A percentile compares a stretch with the other conserved stretches of the same genome.
Evolutionary conservation across 768 basidiomycete species (phyloP).

Genomic region (Gymnopilus dilepis): DNA sequence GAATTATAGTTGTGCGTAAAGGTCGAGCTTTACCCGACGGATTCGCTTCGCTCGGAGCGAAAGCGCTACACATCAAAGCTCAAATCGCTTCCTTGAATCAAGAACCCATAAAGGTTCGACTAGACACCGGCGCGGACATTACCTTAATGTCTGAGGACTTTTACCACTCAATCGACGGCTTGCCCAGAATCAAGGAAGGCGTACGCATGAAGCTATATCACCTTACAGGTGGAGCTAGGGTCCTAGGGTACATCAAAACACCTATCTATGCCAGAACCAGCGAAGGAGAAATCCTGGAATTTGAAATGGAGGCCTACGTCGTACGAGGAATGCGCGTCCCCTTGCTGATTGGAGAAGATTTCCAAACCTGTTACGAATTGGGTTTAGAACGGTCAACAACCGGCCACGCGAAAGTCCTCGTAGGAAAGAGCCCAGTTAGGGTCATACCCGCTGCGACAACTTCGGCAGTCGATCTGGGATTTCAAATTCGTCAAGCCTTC

Average conservation of each 20-base stretch:
- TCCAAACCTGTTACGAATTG: constrained; percentile 18
- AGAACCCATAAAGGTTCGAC: constrained; percentile 3
- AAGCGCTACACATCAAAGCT: constrained; percentile 11
- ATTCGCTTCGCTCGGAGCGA: constrained; percentile 11
- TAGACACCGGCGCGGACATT: constrained; percentile 5
- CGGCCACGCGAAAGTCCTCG: constrained; percentile 17
- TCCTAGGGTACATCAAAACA: constrained; percentile 20
- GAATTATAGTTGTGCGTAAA: not conserved
- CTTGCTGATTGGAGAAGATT: constrained; percentile 19
- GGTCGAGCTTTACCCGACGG: constrained; percentile 12
- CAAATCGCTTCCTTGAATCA: not conserved
- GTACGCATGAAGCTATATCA: constrained; percentile 22
- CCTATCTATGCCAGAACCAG: constrained; percentile 5
- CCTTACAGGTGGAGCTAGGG: constrained; percentile 16
- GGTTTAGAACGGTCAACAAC: constrained; percentile 7
- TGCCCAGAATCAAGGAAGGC: constrained; percentile 16
- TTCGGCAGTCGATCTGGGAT: constrained; percentile 21
- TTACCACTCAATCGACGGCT: constrained; percentile 5
- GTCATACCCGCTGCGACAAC: constrained; percentile 18
- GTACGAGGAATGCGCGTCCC: constrained; percentile 29
- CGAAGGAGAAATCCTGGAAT: constrained; percentile 11
- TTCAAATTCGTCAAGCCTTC: constrained; percentile 22
- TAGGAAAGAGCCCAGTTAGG: not conserved
- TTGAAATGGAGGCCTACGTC: constrained; percentile 31
- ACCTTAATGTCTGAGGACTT: constrained; percentile 16